A percentile compares a stretch with the other conserved stretches of the same genome.
These are phyloP conservation scores for Yamadazyma nakazawae DNA, from an alignment of 805 yeast species.

Conservation along the genomic window DNA sequence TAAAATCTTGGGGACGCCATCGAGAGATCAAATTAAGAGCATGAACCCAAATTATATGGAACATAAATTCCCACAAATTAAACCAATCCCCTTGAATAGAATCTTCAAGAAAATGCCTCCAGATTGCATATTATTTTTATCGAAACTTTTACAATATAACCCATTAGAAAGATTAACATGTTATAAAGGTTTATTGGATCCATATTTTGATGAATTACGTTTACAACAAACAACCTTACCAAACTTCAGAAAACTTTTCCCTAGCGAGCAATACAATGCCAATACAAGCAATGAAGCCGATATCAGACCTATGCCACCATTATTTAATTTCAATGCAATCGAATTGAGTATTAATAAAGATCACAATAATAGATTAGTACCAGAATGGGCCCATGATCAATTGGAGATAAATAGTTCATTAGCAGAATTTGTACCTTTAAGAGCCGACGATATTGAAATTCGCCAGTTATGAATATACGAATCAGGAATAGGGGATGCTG, in stretches of 20 bases:
- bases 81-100: slow-evolving; percentile 68
- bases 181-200: slow-evolving; percentile 47
- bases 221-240: slow-evolving; percentile 35
- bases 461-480: slow-evolving; percentile 8
- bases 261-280: slow-evolving; percentile 28
- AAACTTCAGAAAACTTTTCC: slow-evolving; percentile 41
- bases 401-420: slow-evolving; percentile 13
- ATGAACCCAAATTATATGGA: slow-evolving; percentile 98
- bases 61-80: slow-evolving; percentile 88
- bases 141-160: slow-evolving; percentile 60
- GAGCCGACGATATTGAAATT: slow-evolving; percentile 11
- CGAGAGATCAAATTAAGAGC: slow-evolving; percentile 83
- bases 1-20: slow-evolving; percentile 93
- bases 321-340: slow-evolving; percentile 51
- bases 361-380: slow-evolving; percentile 39
- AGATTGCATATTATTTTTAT: slow-evolving; percentile 55
- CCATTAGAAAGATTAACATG: slow-evolving; percentile 66
- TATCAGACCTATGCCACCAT: slow-evolving; percentile 42
- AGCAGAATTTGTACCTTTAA: slow-evolving; percentile 13
- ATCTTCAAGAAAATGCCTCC: slow-evolving; percentile 57
- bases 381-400: slow-evolving; percentile 28
- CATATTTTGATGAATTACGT: slow-evolving; percentile 55
- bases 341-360: slow-evolving; percentile 47
- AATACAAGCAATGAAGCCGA: slow-evolving; percentile 42
- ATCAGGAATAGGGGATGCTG: background rate